Conservation (phyloP, 2,329 filamentous ascomycete genomes). For the Alternaria conjuncta region DNA sequence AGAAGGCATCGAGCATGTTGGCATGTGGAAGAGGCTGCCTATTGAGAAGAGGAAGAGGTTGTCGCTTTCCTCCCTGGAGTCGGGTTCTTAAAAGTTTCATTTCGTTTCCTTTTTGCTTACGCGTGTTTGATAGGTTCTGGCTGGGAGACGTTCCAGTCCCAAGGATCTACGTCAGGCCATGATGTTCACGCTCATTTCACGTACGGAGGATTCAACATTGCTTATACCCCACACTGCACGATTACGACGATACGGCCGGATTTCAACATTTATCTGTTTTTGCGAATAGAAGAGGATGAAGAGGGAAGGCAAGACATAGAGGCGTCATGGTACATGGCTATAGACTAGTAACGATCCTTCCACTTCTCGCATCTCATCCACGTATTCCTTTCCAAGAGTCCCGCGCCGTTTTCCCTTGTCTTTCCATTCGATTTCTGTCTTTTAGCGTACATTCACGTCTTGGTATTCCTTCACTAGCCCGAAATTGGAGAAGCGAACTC, state of each 20-base stretch:
- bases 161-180: not conserved
- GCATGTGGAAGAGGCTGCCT: constrained; percentile 71
- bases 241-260: constrained; percentile 6
- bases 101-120: not conserved
- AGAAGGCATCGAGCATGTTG: constrained; percentile 83
- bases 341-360: not conserved
- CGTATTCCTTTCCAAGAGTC: not conserved
- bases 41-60: constrained; percentile 19
- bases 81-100: not conserved
- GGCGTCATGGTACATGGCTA: not conserved
- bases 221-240: constrained; percentile 8
- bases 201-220: not conserved
- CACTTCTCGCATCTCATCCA: not conserved
- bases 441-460: not conserved
- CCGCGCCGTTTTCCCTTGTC: not conserved
- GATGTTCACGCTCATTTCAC: not conserved
- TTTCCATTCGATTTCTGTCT: not conserved
- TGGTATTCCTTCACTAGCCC: not conserved
- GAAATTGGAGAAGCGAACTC: not conserved
- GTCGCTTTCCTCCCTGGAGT: constrained; percentile 15
- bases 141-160: not conserved
- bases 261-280: not conserved
- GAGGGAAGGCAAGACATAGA: not conserved
- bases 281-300: not conserved
- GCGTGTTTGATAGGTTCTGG: not conserved